phyloP scores from a whole-genome alignment of 345 rosid species.

The Bruguiera gymnorhiza region DNA sequence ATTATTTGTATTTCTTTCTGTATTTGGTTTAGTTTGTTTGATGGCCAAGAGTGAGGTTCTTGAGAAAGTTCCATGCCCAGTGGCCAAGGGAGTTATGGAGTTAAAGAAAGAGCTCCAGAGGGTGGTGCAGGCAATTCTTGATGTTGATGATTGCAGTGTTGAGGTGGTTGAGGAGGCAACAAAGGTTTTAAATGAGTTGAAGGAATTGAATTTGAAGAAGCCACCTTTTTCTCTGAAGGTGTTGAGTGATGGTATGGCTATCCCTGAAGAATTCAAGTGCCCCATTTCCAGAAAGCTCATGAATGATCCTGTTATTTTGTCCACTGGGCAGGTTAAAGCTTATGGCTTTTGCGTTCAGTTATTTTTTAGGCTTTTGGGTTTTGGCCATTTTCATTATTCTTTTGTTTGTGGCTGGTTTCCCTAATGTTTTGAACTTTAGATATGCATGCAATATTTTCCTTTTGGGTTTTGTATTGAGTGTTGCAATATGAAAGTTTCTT shows the following conservation, averaged over 20 bases:
- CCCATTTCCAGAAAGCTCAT: conserved; percentile 46
- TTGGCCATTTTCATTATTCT: background rate
- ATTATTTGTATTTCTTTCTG: too few relatives aligned
- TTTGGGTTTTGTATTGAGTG: background rate
- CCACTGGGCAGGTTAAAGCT: conserved; percentile 50
- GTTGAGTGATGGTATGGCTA: conserved; percentile 11
- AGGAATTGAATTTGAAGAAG: conserved; percentile 26
- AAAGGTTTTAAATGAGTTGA: conserved; percentile 28
- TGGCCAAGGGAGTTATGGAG: conserved; percentile 22
- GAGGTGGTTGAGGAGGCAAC: conserved; percentile 37
- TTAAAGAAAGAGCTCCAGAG: conserved; percentile 41
- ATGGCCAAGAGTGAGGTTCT: conserved; percentile 28
- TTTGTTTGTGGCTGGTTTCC: background rate
- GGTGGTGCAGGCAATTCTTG: conserved; percentile 29
- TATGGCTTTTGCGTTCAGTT: background rate
- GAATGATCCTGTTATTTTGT: conserved; percentile 56
- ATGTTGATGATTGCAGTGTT: conserved; percentile 32
- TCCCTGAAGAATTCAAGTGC: conserved; percentile 41
- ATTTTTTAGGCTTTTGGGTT: background rate
- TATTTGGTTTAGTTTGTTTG: background rate
- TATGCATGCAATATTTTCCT: conserved; percentile 1
- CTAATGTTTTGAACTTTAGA: background rate
- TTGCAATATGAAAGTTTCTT: background rate
- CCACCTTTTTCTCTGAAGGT: conserved; percentile 10
- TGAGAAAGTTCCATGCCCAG: conserved; percentile 2